Evolutionary conservation across 176 grass and related monocot species (phyloP).

Genomic region (Hsuehochloa calcarea): DNA sequence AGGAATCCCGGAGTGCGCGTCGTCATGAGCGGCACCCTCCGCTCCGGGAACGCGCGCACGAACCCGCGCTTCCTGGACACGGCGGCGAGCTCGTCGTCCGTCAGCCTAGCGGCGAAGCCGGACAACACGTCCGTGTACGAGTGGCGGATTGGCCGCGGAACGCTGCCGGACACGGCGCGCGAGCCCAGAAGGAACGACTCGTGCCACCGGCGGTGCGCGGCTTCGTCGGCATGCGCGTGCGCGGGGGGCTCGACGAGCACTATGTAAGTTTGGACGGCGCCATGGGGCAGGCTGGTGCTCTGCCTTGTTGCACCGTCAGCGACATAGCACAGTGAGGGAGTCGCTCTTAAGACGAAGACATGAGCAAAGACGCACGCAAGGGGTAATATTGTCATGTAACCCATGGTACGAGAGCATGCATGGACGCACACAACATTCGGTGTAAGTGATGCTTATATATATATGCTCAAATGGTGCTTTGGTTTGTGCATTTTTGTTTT

Average conservation of each 20-base stretch:
- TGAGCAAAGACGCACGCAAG: background rate
- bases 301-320: background rate
- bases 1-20: constrained; percentile 61
- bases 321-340: constrained; percentile 10
- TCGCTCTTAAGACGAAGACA: background rate
- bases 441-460: constrained; percentile 4
- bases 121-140: constrained; percentile 47
- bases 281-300: background rate
- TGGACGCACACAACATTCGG: background rate
- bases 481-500: background rate
- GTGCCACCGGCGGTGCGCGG: constrained; percentile 38
- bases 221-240: background rate
- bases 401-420: constrained; percentile 8
- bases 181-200: constrained; percentile 32
- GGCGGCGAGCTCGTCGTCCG: constrained; percentile 14
- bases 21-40: constrained; percentile 39
- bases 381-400: background rate
- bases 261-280: constrained; percentile 30
- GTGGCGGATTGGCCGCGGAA: constrained; percentile 25
- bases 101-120: constrained; percentile 54
- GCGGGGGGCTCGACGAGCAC: constrained; percentile 36
- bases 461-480: background rate
- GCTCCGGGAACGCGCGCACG: constrained; percentile 49
- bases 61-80: constrained; percentile 52
- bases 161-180: background rate